Percentiles rank a stretch among this genome's conserved stretches.
phyloP scores from a whole-genome alignment of 2,329 filamentous ascomycete genomes.

The Fusarium floridanum region DNA sequence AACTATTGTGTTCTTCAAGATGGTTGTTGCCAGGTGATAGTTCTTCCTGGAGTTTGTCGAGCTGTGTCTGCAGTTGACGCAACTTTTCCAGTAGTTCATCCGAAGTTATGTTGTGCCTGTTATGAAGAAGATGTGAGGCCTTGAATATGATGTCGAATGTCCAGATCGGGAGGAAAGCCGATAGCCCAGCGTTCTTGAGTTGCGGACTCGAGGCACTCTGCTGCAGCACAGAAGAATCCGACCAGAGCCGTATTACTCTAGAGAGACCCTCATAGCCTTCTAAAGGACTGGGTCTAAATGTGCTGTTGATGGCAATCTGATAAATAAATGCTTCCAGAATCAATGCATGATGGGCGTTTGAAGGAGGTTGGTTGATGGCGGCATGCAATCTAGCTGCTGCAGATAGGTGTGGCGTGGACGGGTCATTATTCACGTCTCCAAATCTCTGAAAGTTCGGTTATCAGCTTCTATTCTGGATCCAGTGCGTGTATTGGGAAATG shows the following conservation, averaged over 20 bases:
- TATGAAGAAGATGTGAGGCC: background rate
- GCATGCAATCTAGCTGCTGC: background rate
- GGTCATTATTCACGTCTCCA: background rate
- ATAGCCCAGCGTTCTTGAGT: background rate
- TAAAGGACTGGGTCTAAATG: background rate
- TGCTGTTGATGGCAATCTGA: background rate
- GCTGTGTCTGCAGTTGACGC: background rate
- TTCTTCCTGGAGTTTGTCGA: background rate
- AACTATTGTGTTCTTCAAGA: background rate
- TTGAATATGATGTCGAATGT: background rate
- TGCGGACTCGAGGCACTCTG: background rate
- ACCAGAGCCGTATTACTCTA: background rate
- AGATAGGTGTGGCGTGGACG: background rate
- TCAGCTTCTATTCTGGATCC: background rate
- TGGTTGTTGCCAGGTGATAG: background rate
- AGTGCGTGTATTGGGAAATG: rapidly evolving
- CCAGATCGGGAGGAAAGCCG: background rate
- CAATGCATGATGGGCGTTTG: background rate
- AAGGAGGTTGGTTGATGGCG: background rate
- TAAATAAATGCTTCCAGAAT: background rate
- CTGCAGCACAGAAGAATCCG: background rate
- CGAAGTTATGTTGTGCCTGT: rapidly evolving
- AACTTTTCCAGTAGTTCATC: background rate
- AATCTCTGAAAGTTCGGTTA: background rate
- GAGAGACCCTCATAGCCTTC: background rate